Percentiles rank a stretch among this genome's conserved stretches.
These are phyloP conservation scores for Phytophthora agathidicida DNA, from an alignment of 352 stramenopile genomes.

Conservation along the genomic window DNA sequence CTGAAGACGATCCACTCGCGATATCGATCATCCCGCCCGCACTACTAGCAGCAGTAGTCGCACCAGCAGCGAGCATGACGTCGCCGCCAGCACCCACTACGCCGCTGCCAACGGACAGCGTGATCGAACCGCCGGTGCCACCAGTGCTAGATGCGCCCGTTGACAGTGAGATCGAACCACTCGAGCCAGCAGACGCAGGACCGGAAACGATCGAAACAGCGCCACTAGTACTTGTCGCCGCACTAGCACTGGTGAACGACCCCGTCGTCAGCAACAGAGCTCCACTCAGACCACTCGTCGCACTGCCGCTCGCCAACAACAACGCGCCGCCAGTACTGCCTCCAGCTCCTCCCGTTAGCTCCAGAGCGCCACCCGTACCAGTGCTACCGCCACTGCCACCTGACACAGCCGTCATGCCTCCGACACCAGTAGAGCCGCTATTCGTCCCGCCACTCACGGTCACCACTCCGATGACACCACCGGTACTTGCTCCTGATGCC, in stretches of 20 bases:
- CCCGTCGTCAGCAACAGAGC: constrained; percentile 1
- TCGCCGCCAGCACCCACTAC: constrained; percentile 10
- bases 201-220: constrained; percentile 22
- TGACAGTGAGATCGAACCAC: neutral
- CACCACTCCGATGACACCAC: constrained; percentile 31
- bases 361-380: neutral
- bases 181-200: neutral
- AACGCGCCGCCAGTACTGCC: constrained; percentile 21
- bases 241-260: neutral
- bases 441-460: constrained; percentile 31
- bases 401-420: constrained; percentile 2
- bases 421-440: constrained; percentile 14
- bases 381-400: constrained; percentile 1
- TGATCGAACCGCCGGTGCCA: neutral
- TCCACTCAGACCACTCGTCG: neutral
- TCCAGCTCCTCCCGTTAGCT: constrained; percentile 11
- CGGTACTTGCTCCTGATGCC: constrained; percentile 34
- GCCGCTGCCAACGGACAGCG: neutral
- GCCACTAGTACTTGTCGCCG: constrained; percentile 8
- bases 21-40: constrained; percentile 46
- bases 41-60: constrained; percentile 21
- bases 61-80: constrained; percentile 31
- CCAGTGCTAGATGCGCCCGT: neutral
- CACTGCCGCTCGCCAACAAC: constrained; percentile 18
- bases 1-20: constrained; percentile 12